phyloP scores from a whole-genome alignment of 805 yeast species.

The Teunomyces aglyptinius region DNA sequence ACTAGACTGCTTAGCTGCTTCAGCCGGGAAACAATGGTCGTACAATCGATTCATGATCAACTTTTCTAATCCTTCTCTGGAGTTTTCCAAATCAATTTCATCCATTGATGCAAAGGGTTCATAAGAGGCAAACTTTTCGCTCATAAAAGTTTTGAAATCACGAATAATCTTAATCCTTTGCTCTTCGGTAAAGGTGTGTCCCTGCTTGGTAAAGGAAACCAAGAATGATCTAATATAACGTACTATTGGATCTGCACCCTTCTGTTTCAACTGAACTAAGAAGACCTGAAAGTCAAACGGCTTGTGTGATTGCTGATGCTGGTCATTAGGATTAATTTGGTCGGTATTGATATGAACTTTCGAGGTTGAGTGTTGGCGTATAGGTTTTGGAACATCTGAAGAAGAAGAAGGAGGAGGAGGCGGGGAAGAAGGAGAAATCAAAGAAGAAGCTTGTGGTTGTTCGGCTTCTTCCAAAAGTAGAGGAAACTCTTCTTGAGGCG shows the following conservation, averaged over 20 bases:
- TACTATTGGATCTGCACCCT: slow-evolving; percentile 84
- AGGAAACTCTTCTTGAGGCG: slow-evolving; percentile 20
- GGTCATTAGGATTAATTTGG: slow-evolving; percentile 27
- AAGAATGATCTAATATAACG: slow-evolving; percentile 83
- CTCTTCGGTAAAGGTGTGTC: slow-evolving; percentile 57
- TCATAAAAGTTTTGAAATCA: slow-evolving; percentile 76
- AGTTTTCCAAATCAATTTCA: slow-evolving; percentile 60
- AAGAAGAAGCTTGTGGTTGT: not conserved
- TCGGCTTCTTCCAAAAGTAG: not conserved
- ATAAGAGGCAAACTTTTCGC: slow-evolving; percentile 54
- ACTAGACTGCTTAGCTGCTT: slow-evolving; percentile 36
- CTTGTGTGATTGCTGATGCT: slow-evolving; percentile 40
- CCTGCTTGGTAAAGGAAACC: slow-evolving; percentile 64
- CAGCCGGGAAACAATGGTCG: slow-evolving; percentile 76
- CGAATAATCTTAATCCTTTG: slow-evolving; percentile 76
- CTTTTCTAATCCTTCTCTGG: slow-evolving; percentile 90
- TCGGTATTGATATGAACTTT: not conserved
- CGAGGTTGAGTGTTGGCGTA: slow-evolving; percentile 1
- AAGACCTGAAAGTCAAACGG: slow-evolving; percentile 85
- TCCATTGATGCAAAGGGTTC: slow-evolving; percentile 73
- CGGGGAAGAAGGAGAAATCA: not conserved
- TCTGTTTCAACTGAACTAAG: slow-evolving; percentile 64
- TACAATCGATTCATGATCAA: slow-evolving; percentile 86
- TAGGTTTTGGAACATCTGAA: not conserved
- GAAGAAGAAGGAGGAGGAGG: not conserved